Evolutionary conservation across 2,329 filamentous ascomycete genomes (phyloP).

Genomic region (Immersiporthe knoxdaviesiana): DNA sequence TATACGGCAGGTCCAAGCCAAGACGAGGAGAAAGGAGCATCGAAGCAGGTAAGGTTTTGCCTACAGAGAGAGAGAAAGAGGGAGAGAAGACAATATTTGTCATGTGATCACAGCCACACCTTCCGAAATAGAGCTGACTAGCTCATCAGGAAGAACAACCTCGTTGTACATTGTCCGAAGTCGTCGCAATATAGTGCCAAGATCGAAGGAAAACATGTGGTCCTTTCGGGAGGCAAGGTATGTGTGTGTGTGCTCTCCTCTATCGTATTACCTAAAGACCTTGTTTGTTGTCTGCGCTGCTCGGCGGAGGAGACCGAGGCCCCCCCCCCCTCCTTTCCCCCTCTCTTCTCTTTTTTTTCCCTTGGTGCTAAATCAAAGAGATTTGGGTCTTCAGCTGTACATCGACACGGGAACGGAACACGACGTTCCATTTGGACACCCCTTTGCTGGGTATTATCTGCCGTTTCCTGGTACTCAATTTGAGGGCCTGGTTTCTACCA

Average conservation of each 20-base stretch:
- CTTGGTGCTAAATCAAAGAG: too few species aligned
- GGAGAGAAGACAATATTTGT: background rate
- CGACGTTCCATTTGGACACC: slow-evolving; percentile 46
- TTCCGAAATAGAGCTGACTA: slow-evolving; percentile 26
- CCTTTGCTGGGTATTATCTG: slow-evolving; percentile 60
- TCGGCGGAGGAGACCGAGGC: background rate
- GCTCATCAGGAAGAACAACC: slow-evolving; percentile 46
- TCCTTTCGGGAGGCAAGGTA: slow-evolving; percentile 49
- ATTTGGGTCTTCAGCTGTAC: slow-evolving; percentile 44
- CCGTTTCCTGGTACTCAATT: slow-evolving; percentile 58
- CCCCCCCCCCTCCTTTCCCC: too few species aligned
- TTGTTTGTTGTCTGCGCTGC: background rate
- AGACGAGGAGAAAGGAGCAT: slow-evolving; percentile 50
- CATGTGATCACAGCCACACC: background rate
- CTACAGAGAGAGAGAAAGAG: too few species aligned
- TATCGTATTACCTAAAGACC: background rate
- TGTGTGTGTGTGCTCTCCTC: slow-evolving; percentile 19
- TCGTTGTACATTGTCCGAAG: slow-evolving; percentile 51
- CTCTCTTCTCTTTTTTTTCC: too few species aligned
- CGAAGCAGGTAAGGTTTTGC: slow-evolving; percentile 36
- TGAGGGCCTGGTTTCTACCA: slow-evolving; percentile 52
- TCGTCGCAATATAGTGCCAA: slow-evolving; percentile 47
- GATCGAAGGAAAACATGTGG: slow-evolving; percentile 50
- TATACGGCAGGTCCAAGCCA: slow-evolving; percentile 51
- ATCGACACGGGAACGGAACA: slow-evolving; percentile 46